These are phyloP conservation scores for Backusella tarrabulga DNA, from an alignment of 192 early-diverging fungal genomes.

Conservation along the genomic window DNA sequence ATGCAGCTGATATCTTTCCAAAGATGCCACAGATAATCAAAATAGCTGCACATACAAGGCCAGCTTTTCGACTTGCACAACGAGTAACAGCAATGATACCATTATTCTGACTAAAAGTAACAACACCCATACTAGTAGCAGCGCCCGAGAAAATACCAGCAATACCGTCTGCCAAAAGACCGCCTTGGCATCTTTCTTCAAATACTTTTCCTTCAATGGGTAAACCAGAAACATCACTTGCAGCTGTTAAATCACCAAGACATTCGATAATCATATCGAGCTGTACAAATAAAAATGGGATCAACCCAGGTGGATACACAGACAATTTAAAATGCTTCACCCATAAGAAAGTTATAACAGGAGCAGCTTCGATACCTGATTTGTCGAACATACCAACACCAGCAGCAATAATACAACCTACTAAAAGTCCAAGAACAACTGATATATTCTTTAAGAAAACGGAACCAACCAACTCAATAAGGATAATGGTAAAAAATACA, in stretches of 20 bases:
- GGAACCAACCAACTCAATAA: slow-evolving; percentile 54
- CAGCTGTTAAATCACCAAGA: slow-evolving; percentile 54
- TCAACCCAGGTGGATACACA: slow-evolving; percentile 47
- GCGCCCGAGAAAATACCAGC: slow-evolving; percentile 39
- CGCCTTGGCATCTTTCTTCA: slow-evolving; percentile 53
- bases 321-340: slow-evolving; percentile 44
- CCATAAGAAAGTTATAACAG: slow-evolving; percentile 52
- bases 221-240: slow-evolving; percentile 50
- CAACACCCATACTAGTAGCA: slow-evolving; percentile 49
- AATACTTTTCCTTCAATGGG: slow-evolving; percentile 52
- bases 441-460: slow-evolving; percentile 56
- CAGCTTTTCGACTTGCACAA: slow-evolving; percentile 52
- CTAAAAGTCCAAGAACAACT: slow-evolving; percentile 47
- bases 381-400: slow-evolving; percentile 49
- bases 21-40: slow-evolving; percentile 53
- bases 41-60: slow-evolving; percentile 53
- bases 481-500: slow-evolving; percentile 48
- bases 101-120: slow-evolving; percentile 58
- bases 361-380: slow-evolving; percentile 40
- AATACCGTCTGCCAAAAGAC: slow-evolving; percentile 51
- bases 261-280: slow-evolving; percentile 46
- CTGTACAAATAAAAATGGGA: slow-evolving; percentile 48
- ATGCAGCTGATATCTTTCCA: slow-evolving; percentile 49
- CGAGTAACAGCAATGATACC: slow-evolving; percentile 56
- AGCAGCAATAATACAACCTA: slow-evolving; percentile 51